Conservation (phyloP, 208 protist species). For the Acanthamoeba sp. region DNA sequence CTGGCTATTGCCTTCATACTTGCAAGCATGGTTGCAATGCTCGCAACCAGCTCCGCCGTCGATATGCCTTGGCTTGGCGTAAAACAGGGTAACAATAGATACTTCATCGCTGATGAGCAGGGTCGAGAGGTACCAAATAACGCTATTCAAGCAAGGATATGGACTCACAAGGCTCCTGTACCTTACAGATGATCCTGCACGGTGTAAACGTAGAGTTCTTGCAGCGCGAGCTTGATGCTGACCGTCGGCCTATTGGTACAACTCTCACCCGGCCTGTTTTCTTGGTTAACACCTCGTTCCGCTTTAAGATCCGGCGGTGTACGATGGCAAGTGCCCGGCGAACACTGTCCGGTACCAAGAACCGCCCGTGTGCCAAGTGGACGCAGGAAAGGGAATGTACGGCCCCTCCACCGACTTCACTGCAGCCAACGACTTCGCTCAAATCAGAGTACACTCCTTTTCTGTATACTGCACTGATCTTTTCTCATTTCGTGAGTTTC, state of each 20-base stretch:
- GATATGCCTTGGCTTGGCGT: background rate
- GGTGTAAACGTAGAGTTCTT: background rate
- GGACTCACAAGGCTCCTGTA: background rate
- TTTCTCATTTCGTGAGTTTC: background rate
- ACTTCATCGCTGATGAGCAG: slow-evolving; percentile 9
- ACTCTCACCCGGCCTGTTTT: too few species aligned
- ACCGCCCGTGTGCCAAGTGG: slow-evolving; percentile 20
- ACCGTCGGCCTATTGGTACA: background rate
- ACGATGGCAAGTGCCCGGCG: slow-evolving; percentile 3
- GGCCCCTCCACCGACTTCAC: background rate
- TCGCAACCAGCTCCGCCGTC: background rate
- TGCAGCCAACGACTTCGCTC: slow-evolving; percentile 8
- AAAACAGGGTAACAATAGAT: background rate
- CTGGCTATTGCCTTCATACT: too few species aligned
- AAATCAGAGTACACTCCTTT: background rate
- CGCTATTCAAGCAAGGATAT: background rate
- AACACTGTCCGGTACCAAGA: background rate
- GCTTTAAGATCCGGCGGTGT: slow-evolving; percentile 15
- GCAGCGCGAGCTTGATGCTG: background rate
- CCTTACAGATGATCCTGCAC: background rate
- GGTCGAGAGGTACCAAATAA: background rate
- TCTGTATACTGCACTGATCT: too few species aligned
- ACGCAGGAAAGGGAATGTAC: background rate
- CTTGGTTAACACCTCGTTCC: too few species aligned
- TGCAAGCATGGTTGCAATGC: too few species aligned